These are phyloP conservation scores for Paecilomyces dactylethromorphus DNA, from an alignment of 2,329 filamentous ascomycete species.

Conservation along the genomic window DNA sequence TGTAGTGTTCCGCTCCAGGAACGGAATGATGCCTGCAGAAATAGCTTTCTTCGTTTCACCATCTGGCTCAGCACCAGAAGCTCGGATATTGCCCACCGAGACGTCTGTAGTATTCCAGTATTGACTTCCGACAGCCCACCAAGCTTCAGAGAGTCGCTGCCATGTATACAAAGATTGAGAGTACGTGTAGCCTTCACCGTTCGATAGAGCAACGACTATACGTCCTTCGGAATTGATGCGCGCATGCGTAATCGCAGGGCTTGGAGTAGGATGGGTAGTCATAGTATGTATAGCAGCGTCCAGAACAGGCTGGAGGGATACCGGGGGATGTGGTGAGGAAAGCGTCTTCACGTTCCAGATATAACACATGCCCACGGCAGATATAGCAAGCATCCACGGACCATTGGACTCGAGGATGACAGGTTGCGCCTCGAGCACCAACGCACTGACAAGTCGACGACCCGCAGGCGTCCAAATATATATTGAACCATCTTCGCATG, in stretches of 20 bases:
- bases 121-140: conserved; percentile 97
- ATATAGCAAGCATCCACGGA: conserved; percentile 84
- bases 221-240: conserved; percentile 83
- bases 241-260: conserved; percentile 81
- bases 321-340: conserved; percentile 77
- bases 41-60: conserved; percentile 51
- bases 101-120: conserved; percentile 99
- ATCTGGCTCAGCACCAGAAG: conserved; percentile 58
- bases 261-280: conserved; percentile 69
- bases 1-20: conserved; percentile 89
- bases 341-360: conserved; percentile 89
- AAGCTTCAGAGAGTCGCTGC: conserved; percentile 92
- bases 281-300: conserved; percentile 78
- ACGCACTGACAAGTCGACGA: conserved; percentile 72
- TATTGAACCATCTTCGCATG: conserved; percentile 85
- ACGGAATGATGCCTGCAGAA: conserved; percentile 87
- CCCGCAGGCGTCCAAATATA: conserved; percentile 92
- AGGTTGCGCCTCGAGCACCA: conserved; percentile 84
- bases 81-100: conserved; percentile 72
- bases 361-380: conserved; percentile 79
- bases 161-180: conserved; percentile 78
- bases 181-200: conserved; percentile 92
- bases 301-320: conserved; percentile 81
- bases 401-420: conserved; percentile 88
- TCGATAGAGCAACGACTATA: conserved; percentile 83